Percentiles rank a stretch among this genome's conserved stretches.
phyloP scores from a whole-genome alignment of 108 stramenopile genomes.

The Ochromonas danica region DNA sequence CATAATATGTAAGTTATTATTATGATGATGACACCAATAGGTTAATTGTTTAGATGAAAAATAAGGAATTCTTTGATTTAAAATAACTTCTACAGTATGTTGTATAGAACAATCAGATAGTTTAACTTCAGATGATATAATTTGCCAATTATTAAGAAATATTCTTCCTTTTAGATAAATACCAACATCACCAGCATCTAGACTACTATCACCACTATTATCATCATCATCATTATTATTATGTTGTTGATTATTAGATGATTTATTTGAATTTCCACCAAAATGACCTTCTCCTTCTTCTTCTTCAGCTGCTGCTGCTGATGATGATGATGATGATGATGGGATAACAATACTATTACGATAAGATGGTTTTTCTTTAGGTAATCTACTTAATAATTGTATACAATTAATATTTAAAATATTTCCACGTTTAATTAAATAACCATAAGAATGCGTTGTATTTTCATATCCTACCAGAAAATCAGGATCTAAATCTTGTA shows the following conservation, averaged over 20 bases:
- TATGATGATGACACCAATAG: not conserved
- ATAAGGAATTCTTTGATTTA: conserved; percentile 27
- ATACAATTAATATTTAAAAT: not conserved
- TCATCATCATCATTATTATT: conserved; percentile 33
- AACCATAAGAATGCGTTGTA: conserved; percentile 51
- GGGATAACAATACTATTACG: conserved; percentile 3
- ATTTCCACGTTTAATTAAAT: conserved; percentile 47
- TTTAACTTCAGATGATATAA: conserved; percentile 54
- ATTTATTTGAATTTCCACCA: not conserved
- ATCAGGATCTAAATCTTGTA: conserved; percentile 40
- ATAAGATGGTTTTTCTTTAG: conserved; percentile 28
- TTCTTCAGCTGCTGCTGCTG: not conserved
- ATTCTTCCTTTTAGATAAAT: conserved; percentile 48
- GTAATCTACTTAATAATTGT: not conserved
- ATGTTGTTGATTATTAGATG: not conserved
- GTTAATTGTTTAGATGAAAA: conserved; percentile 41
- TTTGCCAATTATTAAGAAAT: conserved; percentile 57
- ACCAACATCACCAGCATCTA: conserved; percentile 31
- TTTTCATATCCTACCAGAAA: conserved; percentile 45
- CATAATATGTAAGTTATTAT: conserved; percentile 2
- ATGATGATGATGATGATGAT: not conserved
- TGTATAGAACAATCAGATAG: conserved; percentile 43
- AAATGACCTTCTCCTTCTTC: not conserved
- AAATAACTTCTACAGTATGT: conserved; percentile 41
- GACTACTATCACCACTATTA: conserved; percentile 29